A percentile compares a stretch with the other conserved stretches of the same genome.
Conservation (phyloP, 768 basidiomycete genomes). For the Lactifluus echinatus region DNA sequence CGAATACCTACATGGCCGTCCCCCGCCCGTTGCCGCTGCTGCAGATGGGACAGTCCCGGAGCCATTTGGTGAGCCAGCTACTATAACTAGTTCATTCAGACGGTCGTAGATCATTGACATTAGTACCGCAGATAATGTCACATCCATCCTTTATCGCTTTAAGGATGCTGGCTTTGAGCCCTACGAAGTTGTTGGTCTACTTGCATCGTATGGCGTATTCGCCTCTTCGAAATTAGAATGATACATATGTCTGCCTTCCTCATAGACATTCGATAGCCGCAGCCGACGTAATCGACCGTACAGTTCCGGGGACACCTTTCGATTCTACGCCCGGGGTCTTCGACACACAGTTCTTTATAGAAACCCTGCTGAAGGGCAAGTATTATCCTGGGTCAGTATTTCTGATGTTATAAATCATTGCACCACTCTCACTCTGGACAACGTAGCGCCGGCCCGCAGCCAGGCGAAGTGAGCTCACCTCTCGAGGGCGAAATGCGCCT, state of each 20-base stretch:
- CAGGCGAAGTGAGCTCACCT: conserved; percentile 27
- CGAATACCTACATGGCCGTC: conserved; percentile 29
- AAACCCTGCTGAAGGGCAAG: conserved; percentile 27
- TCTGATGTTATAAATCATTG: background rate
- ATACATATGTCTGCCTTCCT: conserved; percentile 12
- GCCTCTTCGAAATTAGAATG: background rate
- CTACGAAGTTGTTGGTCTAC: conserved; percentile 30
- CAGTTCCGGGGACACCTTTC: conserved; percentile 28
- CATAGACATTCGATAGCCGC: conserved; percentile 23
- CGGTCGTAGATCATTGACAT: background rate
- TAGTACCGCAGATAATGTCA: conserved; percentile 16
- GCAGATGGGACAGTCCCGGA: conserved; percentile 31
- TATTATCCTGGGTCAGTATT: conserved; percentile 24
- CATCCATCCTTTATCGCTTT: conserved; percentile 27
- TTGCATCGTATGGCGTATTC: conserved; percentile 25
- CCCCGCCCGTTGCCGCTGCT: conserved; percentile 24
- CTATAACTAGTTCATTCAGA: background rate
- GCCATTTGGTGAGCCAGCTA: conserved; percentile 20
- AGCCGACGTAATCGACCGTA: conserved; percentile 23
- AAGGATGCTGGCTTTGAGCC: conserved; percentile 30
- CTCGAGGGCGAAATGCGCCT: conserved; percentile 30
- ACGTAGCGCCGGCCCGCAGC: conserved; percentile 21
- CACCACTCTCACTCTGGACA: background rate
- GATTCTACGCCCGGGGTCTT: conserved; percentile 25
- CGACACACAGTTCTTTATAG: conserved; percentile 29